phyloP scores from a whole-genome alignment of 2,329 filamentous ascomycete species.

The Nigrograna mackinnonii region DNA sequence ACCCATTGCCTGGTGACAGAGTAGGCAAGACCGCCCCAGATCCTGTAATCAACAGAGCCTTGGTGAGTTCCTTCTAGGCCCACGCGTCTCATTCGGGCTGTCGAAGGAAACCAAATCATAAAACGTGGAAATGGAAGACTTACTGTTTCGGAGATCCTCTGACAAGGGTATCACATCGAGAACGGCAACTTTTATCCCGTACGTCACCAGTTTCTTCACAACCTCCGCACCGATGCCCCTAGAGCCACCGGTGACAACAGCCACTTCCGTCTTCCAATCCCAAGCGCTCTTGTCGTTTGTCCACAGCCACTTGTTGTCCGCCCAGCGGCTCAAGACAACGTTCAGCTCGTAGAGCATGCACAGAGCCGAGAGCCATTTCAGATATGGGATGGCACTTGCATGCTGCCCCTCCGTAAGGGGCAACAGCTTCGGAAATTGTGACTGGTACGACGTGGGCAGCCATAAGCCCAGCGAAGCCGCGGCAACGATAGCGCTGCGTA shows the following conservation, averaged over 20 bases:
- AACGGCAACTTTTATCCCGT: conserved; percentile 39
- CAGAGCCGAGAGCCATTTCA: conserved; percentile 30
- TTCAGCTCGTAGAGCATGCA: conserved; percentile 29
- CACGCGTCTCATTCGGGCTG: too few relatives aligned
- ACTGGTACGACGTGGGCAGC: too few relatives aligned
- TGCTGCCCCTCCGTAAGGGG: conserved; percentile 26
- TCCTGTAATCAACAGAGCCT: too few relatives aligned
- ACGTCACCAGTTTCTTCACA: conserved; percentile 31
- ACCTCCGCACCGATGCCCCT: conserved; percentile 38
- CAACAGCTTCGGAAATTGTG: too few relatives aligned
- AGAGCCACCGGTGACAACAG: conserved; percentile 41
- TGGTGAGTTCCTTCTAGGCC: too few relatives aligned
- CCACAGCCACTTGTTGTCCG: conserved; percentile 45
- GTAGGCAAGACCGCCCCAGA: too few relatives aligned
- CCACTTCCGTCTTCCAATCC: conserved; percentile 35
- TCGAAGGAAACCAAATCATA: too few relatives aligned
- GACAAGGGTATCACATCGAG: conserved; percentile 37
- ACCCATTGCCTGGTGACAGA: too few relatives aligned
- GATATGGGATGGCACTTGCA: conserved; percentile 19
- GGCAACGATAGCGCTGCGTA: too few relatives aligned
- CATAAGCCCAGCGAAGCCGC: too few relatives aligned
- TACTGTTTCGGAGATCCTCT: conserved; percentile 28
- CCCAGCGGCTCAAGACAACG: conserved; percentile 30
- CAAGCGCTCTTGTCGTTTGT: conserved; percentile 28
- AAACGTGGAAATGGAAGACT: conserved; percentile 5